A percentile compares a stretch with the other conserved stretches of the same genome.
These are phyloP conservation scores for Hypsizygus ulmarius DNA, from an alignment of 1,284 basidiomycete species.

Conservation along the genomic window DNA sequence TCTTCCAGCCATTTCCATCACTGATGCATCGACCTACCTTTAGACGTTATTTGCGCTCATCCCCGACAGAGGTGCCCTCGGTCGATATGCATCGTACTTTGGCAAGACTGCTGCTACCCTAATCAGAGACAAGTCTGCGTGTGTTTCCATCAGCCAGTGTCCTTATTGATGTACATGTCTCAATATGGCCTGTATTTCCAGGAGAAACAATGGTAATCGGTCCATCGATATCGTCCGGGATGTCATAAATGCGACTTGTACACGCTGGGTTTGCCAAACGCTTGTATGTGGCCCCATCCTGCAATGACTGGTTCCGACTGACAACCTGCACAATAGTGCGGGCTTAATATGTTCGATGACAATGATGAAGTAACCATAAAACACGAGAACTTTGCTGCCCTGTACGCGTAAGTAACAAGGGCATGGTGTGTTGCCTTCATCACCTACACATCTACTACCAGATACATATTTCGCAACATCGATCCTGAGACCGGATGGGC, in stretches of 20 bases:
- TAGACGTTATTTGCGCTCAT: slow-evolving; percentile 23
- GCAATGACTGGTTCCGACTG: not conserved
- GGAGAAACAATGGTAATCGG: slow-evolving; percentile 7
- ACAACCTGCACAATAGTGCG: slow-evolving; percentile 8
- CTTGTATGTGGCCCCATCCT: slow-evolving; percentile 17
- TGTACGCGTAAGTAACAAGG: slow-evolving; percentile 16
- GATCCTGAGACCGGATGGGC: slow-evolving; percentile 21
- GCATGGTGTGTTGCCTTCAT: not conserved
- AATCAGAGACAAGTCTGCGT: slow-evolving; percentile 13
- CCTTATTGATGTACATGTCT: not conserved
- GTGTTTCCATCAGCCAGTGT: not conserved
- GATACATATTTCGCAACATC: slow-evolving; percentile 18
- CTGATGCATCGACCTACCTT: not conserved
- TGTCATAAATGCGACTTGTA: slow-evolving; percentile 25
- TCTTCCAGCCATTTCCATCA: not conserved
- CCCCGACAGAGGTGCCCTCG: slow-evolving; percentile 21
- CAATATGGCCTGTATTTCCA: not conserved
- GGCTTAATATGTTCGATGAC: slow-evolving; percentile 1
- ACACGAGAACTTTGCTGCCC: slow-evolving; percentile 16
- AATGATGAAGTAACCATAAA: slow-evolving; percentile 1
- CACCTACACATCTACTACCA: not conserved
- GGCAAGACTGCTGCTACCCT: slow-evolving; percentile 10
- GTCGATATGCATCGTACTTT: slow-evolving; percentile 16
- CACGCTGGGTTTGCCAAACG: slow-evolving; percentile 25
- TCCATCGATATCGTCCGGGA: slow-evolving; percentile 23